These are phyloP conservation scores for Aspergillus affinis DNA, from an alignment of 495 filamentous ascomycete species.

Conservation along the genomic window DNA sequence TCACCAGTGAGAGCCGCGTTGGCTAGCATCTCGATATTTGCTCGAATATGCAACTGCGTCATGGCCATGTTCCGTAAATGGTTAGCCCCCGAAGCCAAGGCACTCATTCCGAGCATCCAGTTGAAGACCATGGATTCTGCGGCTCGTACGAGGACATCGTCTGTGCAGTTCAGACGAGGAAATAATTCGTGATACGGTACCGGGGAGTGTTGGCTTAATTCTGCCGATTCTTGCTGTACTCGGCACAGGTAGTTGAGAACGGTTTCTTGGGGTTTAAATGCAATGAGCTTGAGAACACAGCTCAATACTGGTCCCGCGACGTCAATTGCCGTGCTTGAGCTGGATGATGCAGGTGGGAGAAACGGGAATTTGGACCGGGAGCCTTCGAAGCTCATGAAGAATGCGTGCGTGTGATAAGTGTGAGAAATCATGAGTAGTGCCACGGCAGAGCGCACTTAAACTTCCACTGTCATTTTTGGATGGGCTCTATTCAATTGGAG, in stretches of 20 bases:
- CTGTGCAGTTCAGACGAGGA: neutral
- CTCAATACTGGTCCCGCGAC: slow-evolving; percentile 8
- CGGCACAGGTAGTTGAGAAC: slow-evolving; percentile 7
- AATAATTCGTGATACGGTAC: slow-evolving; percentile 6
- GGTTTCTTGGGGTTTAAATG: slow-evolving; percentile 6
- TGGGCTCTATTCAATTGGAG: neutral
- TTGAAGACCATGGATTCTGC: slow-evolving; percentile 4
- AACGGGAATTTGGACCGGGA: slow-evolving; percentile 6
- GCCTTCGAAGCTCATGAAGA: slow-evolving; percentile 11
- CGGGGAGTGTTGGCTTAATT: neutral
- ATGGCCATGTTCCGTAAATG: slow-evolving; percentile 4
- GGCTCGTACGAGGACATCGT: neutral
- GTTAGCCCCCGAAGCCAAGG: neutral
- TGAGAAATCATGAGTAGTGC: slow-evolving; percentile 4
- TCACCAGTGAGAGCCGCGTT: neutral
- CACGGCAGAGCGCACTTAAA: slow-evolving; percentile 1
- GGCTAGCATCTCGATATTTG: slow-evolving; percentile 4
- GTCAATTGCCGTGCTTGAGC: neutral
- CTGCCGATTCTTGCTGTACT: neutral
- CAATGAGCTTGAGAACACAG: slow-evolving; percentile 4
- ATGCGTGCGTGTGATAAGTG: slow-evolving; percentile 11
- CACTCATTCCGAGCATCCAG: slow-evolving; percentile 2
- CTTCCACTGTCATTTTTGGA: slow-evolving; percentile 1
- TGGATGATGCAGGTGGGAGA: neutral
- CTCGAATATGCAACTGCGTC: slow-evolving; percentile 1